Base-by-base conservation (phyloP, 2,329 filamentous ascomycete genomes). In the Cadophora malorum region DNA sequence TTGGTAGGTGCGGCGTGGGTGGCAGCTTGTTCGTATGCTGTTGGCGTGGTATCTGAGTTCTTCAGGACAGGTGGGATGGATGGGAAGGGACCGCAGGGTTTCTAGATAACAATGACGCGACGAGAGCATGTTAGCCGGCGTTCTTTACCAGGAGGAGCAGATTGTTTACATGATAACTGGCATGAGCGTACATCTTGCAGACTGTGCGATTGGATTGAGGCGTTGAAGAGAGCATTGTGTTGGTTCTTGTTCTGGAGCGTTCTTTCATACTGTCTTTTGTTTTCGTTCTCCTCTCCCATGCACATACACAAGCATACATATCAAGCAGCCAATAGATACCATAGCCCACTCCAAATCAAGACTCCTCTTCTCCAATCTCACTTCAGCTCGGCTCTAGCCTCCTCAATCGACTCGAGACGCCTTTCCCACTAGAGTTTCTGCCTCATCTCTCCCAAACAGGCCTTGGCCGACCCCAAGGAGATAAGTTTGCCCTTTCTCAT, bases 21-120 rank as follows among this genome's bases (percentile, higher is more conserved):
- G 1, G 86, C 82, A 0, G 87, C 83, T 1, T 78, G 85, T 2
- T 84, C 84, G 1, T 91, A 90, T 73, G 84, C 83, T 1, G 78
- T 87, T 23, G 87, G 88, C 9, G 83, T 88, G 16, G 79, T 88
- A n/a, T 80, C 81, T 1, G 88, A 91, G 72, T 86, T 85, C 65
- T 83, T 88, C 67, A 81, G 79, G 53, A 86, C 81, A 0, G 83
- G 83, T 0, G 84, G 83, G 3, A 35, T 71, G 9, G 81, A 83
- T 67, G 82, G 82, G 1, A 76, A 73, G 64, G 83, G 76, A 25
- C 67, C 72, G 14, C 68, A 72, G 38, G 74, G 76, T 2, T 76
- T 77, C 63, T 77, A 52, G 49, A 35, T 28, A 21, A 41, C 21
- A n/a, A 53, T 21, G 21, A 41, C 16, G 10, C 7, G 23, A 38